These are phyloP conservation scores for Basidiobolus meristosporus DNA, from an alignment of 371 early-diverging fungal species.

Conservation along the genomic window DNA sequence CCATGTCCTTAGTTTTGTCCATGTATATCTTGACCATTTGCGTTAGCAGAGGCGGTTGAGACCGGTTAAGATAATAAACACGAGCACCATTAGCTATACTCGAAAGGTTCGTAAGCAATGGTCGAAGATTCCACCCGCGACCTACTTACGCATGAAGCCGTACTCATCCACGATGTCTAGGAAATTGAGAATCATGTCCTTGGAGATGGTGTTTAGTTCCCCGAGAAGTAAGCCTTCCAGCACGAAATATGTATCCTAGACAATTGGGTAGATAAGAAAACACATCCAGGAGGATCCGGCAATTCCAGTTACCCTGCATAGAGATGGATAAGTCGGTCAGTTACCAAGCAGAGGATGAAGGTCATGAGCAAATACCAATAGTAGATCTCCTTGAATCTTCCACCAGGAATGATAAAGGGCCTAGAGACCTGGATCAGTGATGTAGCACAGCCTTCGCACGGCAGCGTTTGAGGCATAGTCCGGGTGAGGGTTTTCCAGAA, in stretches of 20 bases:
- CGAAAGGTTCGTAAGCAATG: background rate
- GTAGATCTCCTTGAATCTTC: conserved; percentile 75
- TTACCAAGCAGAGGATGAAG: too few species aligned
- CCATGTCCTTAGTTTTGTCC: conserved; percentile 24
- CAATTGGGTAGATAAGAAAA: too few species aligned
- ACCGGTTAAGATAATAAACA: conserved; percentile 69
- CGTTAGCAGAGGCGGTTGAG: conserved; percentile 71
- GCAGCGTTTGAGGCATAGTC: conserved; percentile 13
- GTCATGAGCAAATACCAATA: too few species aligned
- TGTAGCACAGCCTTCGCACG: conserved; percentile 30
- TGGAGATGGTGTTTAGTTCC: conserved; percentile 28
- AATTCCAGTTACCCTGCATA: too few species aligned
- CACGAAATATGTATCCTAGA: conserved; percentile 71
- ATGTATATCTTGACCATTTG: conserved; percentile 42
- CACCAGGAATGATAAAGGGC: conserved; percentile 78
- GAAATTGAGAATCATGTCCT: conserved; percentile 45
- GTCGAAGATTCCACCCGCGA: conserved; percentile 11
- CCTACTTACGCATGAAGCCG: conserved; percentile 46
- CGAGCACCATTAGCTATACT: background rate
- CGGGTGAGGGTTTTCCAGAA: conserved; percentile 40
- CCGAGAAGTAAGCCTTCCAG: conserved; percentile 54
- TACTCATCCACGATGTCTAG: conserved; percentile 41
- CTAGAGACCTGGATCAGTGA: conserved; percentile 26
- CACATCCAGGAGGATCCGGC: too few species aligned
- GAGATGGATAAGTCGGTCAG: too few species aligned